Base-by-base conservation (phyloP, 106 monocot species). In the Allium sativum region DNA sequence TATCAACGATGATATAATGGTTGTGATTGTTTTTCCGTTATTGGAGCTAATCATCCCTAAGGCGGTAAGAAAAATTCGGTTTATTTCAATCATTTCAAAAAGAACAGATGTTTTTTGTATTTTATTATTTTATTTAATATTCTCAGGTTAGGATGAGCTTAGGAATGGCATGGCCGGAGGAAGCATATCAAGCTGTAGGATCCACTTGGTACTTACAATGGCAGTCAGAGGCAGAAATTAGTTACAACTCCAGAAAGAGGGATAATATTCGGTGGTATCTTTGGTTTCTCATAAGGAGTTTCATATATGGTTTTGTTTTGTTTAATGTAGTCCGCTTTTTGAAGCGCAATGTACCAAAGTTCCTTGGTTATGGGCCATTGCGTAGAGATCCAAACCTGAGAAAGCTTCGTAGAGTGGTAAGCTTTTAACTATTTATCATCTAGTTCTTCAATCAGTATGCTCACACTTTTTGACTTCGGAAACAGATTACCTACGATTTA, bases 91-190 rank as follows among this genome's bases (percentile, higher is more conserved):
- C 7, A 47, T 46, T 48, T 22, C 48, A 63, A 48, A 3, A 63
- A 63, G 44, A 21, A 40, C 40, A 22, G 43, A 20, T 4, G 2
- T 11, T 52, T 3, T 59, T 40, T n/a, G 44, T 52, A 42, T 40
- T 53, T 55, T 12, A 59, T 17, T 55, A 47, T 68, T 13, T 8
- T 31, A 58, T 61, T 46, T 53, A 0, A 42, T 72, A 52, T 8
- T 9, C 47, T 66, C 71, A 91, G 91, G 64, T 91, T 61, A 82
- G 82, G 70, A 71, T 83, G 83, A 70, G 70, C 18, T 69, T 91
- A 64, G 91, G 91, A 40, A 83, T 91, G 91, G 86, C 80, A 15
- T 91, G 91, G 91, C 86, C 91, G 65, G 86, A 91, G 70, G 91
- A 86, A 80, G 80, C 69, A 60, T 70, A 86, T 76, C 86, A 91